Base-by-base conservation (phyloP, 2,329 filamentous ascomycete species). In the Ophiostoma ulmi region DNA sequence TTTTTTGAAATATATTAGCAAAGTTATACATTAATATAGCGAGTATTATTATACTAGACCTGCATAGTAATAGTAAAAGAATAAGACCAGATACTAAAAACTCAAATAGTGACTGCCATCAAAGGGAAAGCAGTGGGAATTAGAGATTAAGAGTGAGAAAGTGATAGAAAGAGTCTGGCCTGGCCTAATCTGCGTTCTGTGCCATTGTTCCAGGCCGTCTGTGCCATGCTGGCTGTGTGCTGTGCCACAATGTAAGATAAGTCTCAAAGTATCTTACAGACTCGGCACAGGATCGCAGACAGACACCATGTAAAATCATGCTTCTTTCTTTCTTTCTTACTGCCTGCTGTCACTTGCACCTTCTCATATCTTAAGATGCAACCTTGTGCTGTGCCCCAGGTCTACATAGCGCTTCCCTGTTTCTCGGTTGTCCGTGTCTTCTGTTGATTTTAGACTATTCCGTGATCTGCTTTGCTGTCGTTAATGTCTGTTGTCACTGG, bases 171-270 rank as follows among this genome's bases (percentile, higher is more conserved):
- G 44, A 48, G 41, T 17, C 44, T 20, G 17, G 44, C 14, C 14
- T 22, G 52, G 52, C 52, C 52, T 22, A 17, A n/a, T n/a, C 14
- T 61, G 1, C 11, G 8, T 5, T 26, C 52, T 58, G 52, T 58
- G 48, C 48, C 52, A 58, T 58, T 31, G 31, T 31, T 31, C 31
- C 31, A 31, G 31, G 31, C 14, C 39, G 14, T 14, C 52, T 58
- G 52, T 58, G 52, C 22, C 22, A 58, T 58, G 61, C 61, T 39
- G 63, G 63, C 20, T 17, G 63, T 22, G 63, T 65, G 63, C 63
- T 65, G 63, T 65, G 63, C 63, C 63, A 61, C 36, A 48, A 38
- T 55, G 48, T 41, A 48, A 3, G 26, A 39, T 41, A 36, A 3
- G 26, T 44, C 41, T 39, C 17, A 44, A 44, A 11, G n/a, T 48